phyloP scores from a whole-genome alignment of 2,329 filamentous ascomycete genomes.

The Aspergillus felis region DNA sequence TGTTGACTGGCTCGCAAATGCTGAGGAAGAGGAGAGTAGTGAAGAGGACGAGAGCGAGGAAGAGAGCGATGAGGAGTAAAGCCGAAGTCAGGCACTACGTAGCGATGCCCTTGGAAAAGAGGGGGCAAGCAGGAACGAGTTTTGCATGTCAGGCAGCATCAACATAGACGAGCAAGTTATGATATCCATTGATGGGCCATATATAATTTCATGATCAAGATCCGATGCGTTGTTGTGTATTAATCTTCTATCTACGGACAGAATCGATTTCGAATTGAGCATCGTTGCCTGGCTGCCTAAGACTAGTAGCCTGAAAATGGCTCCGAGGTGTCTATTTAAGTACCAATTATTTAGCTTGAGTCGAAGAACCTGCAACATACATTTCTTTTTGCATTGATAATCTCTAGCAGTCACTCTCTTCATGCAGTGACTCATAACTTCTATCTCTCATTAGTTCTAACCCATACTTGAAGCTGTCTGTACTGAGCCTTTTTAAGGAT shows the following conservation, averaged over 20 bases:
- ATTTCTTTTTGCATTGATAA: neutral
- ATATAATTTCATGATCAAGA: neutral
- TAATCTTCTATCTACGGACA: neutral
- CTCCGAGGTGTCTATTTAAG: neutral
- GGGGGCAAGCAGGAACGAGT: neutral
- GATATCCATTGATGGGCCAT: neutral
- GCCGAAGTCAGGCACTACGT: neutral
- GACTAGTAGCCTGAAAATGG: neutral
- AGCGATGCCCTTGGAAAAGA: neutral
- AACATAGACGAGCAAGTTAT: neutral
- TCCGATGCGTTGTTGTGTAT: neutral
- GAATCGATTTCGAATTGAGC: neutral
- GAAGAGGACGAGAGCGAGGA: conserved; percentile 53
- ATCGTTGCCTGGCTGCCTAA: neutral
- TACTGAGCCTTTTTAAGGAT: neutral
- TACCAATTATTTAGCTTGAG: neutral
- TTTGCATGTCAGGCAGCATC: neutral
- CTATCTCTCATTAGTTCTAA: neutral
- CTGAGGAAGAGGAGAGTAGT: conserved; percentile 64
- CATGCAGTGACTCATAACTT: neutral
- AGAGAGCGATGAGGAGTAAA: conserved; percentile 20
- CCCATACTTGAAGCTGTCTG: neutral
- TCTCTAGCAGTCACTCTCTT: neutral
- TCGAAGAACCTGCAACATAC: neutral
- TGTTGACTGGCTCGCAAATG: conserved; percentile 79